Evolutionary conservation across 768 basidiomycete species (phyloP), one percentile per base, ranked within the genome.

Genomic region (Megacollybia marginata): DNA sequence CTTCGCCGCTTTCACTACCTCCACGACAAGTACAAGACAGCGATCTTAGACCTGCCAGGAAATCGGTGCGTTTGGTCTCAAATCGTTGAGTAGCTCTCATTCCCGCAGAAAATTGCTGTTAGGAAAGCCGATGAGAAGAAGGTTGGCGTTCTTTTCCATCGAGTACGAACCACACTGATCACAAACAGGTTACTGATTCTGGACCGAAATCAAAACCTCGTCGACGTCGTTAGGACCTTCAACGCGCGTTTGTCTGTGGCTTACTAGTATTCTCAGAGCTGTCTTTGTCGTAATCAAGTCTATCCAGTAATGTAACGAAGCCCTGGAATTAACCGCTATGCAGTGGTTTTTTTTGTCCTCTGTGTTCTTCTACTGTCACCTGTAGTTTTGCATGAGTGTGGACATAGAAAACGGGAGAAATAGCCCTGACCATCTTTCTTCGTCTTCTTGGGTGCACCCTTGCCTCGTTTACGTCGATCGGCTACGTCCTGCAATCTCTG

Each of bases 391-490:
- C 11, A 40, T 6, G 33, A 35, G 5, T 28, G 16, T 35, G n/a
- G 47, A 10, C 10, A 9, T 12, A 35, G 38, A 33, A 16, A 33
- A 20, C 9, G 46, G 16, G 50, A 31, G 31, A 13, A 28, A 54
- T 9, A 36, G 12, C 32, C 70, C 77, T 43, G 40, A 87, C 88
- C 79, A 64, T 77, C 72, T 19, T 69, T 68, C 64, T 82, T 88
- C 2, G 85, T 83, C 67, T 92, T 92, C 69, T 83, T 80, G 48
- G 90, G 90, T 18, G 83, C 76, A 42, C 88, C 89, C 67, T 92
- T 91, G 28, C 89, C 89, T 73, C 89, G 78, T 58, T 72, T 78
- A 66, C 78, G 85, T 62, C 70, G 74, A 49, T 80, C 75, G 57
- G 78, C 77, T 5, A 90, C 75, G 58, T 91, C 88, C 64, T 75